Percentiles rank a stretch among this genome's conserved stretches.
Evolutionary conservation across 805 yeast genomes (phyloP).

Genomic region (Lachancea mirantina): DNA sequence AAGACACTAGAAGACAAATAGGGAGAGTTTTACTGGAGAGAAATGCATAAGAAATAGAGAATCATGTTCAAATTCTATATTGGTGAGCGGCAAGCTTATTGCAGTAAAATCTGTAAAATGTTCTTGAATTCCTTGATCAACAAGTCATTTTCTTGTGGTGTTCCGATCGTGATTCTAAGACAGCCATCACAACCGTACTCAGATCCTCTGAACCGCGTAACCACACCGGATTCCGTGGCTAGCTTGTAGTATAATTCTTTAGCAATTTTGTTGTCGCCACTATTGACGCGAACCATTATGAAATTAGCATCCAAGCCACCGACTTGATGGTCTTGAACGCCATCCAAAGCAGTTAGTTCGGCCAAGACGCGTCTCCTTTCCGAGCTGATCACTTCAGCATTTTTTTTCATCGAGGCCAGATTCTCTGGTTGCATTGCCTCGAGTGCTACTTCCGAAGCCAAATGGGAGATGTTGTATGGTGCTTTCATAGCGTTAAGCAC

Average conservation of each 20-base stretch:
- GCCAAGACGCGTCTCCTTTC: constrained; percentile 52
- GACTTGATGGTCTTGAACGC: constrained; percentile 58
- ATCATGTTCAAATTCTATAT: background rate
- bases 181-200: constrained; percentile 89
- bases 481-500: constrained; percentile 88
- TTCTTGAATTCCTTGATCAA: constrained; percentile 46
- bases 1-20: constrained; percentile 22
- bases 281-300: constrained; percentile 55
- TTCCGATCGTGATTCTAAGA: constrained; percentile 82
- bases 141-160: constrained; percentile 58
- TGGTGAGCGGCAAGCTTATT: background rate
- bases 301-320: constrained; percentile 90
- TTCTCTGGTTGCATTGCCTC: constrained; percentile 62
- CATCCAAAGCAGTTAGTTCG: constrained; percentile 48
- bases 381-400: constrained; percentile 41
- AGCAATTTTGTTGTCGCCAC: constrained; percentile 72
- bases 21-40: constrained; percentile 20
- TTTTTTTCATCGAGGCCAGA: constrained; percentile 49
- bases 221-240: constrained; percentile 70
- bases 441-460: constrained; percentile 67
- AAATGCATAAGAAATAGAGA: background rate
- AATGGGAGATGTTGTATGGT: constrained; percentile 85
- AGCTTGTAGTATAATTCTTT: constrained; percentile 53
- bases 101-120: constrained; percentile 23
- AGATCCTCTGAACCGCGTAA: constrained; percentile 83